Evolutionary conservation across 2,329 filamentous ascomycete species (phyloP).

Genomic region (Botrytis cinerea): DNA sequence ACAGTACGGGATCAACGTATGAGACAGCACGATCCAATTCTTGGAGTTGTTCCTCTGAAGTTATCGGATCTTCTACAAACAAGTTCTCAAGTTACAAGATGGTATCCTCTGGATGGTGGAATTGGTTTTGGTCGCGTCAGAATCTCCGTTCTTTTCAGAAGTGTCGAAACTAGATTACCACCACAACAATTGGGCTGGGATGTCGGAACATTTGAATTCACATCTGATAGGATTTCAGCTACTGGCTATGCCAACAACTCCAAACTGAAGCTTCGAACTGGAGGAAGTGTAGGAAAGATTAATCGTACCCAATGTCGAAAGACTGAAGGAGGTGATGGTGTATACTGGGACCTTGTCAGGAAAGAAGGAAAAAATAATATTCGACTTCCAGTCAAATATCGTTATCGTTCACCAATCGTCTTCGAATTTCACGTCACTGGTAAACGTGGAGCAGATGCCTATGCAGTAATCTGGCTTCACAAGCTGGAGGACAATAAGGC

Average conservation of each 20-base stretch:
- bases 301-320: conserved; percentile 62
- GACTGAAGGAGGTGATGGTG: conserved; percentile 58
- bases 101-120: conserved; percentile 96
- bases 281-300: conserved; percentile 76
- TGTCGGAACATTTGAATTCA: conserved; percentile 90
- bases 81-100: conserved; percentile 77
- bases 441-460: conserved; percentile 71
- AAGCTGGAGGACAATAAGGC: conserved; percentile 81
- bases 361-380: conserved; percentile 53
- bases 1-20: conserved; percentile 87
- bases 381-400: conserved; percentile 82
- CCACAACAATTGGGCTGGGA: conserved; percentile 88
- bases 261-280: conserved; percentile 81
- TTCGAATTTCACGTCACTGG: conserved; percentile 77
- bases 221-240: conserved; percentile 65
- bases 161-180: conserved; percentile 83
- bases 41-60: conserved; percentile 88
- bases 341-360: conserved; percentile 59
- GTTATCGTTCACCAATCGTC: conserved; percentile 86
- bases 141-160: conserved; percentile 87
- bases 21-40: conserved; percentile 89
- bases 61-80: conserved; percentile 86
- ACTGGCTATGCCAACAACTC: conserved; percentile 60
- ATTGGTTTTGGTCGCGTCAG: conserved; percentile 88
- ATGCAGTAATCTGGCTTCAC: conserved; percentile 82